Evolutionary conservation across 2,329 filamentous ascomycete genomes (phyloP), one percentile per base, ranked within the genome.

Genomic region (Xylaria polymorpha): DNA sequence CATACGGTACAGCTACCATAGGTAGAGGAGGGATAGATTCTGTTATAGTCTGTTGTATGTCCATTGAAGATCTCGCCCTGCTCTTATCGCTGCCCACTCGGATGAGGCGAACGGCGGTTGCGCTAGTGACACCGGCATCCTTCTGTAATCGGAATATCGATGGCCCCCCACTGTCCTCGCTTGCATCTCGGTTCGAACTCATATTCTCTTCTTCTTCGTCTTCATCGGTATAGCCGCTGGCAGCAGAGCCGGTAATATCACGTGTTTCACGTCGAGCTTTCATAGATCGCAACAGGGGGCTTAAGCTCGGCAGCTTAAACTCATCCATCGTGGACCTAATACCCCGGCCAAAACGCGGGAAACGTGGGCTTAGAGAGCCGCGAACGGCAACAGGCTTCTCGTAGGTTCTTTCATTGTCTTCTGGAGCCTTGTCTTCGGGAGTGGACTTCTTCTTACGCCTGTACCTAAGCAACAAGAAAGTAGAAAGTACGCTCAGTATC

Each of bases 51-150:
- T 64, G 41, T 43, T 50, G 63, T 22, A 37, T 20, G 7, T 55
- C 44, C 22, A 18, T n/a, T 20, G n/a, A 25, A 64, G 63, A 43
- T 43, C 43, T 53, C 20, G 69, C 41, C 35, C 63, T 69, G 56
- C 61, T 60, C 50, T 77, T 78, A 37, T 66, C 66, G 53, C 72
- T 78, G 39, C 73, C 71, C 18, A 79, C 76, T 64, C 76, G 73
- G 51, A 79, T 78, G 37, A 79, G 67, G 18, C 76, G 75, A 18
- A 78, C 77, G 37, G 72, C 74, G 10, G 73, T 77, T 25, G 76
- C 77, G 35, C 72, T 76, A 43, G 71, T 71, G 44, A 78, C n/a
- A 35, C 61, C 75, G 22, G 69, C 72, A 32, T 73, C 71, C 61
- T 77, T 77, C 57, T 79, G 74, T 39, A 79, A 59, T 29, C 77